Evolutionary conservation across 2,329 filamentous ascomycete species (phyloP).

Genomic region (Leptodontidium sp.): DNA sequence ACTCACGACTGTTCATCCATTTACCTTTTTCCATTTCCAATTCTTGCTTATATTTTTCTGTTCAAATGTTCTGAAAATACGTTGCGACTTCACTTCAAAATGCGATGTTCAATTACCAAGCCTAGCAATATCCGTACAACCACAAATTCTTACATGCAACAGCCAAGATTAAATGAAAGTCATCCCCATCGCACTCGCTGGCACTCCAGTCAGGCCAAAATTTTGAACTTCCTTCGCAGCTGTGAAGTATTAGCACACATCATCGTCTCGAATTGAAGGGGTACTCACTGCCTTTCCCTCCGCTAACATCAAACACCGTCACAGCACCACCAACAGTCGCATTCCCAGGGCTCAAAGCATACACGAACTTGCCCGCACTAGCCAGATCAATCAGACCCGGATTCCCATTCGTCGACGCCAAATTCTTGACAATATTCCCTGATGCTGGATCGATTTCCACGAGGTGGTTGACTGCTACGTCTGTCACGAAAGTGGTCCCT

Average conservation of each 20-base stretch:
- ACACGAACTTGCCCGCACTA: constrained; percentile 62
- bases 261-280: background rate
- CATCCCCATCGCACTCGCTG: constrained; percentile 40
- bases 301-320: constrained; percentile 51
- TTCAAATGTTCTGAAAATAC: background rate
- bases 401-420: constrained; percentile 57
- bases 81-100: background rate
- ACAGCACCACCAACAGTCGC: constrained; percentile 43
- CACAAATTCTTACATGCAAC: background rate
- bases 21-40: background rate
- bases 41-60: background rate
- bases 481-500: constrained; percentile 64
- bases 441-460: constrained; percentile 63
- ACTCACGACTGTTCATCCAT: too few species aligned
- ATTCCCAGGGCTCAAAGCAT: constrained; percentile 55
- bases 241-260: background rate
- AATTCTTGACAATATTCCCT: constrained; percentile 54
- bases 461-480: constrained; percentile 59
- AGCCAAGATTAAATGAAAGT: background rate
- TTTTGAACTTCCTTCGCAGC: constrained; percentile 46
- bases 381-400: constrained; percentile 63
- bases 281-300: constrained; percentile 41
- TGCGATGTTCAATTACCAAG: background rate
- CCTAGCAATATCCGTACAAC: background rate
- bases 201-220: constrained; percentile 44